These are phyloP conservation scores for Cercospora nicotianae DNA, from an alignment of 2,329 filamentous ascomycete genomes.

Conservation along the genomic window DNA sequence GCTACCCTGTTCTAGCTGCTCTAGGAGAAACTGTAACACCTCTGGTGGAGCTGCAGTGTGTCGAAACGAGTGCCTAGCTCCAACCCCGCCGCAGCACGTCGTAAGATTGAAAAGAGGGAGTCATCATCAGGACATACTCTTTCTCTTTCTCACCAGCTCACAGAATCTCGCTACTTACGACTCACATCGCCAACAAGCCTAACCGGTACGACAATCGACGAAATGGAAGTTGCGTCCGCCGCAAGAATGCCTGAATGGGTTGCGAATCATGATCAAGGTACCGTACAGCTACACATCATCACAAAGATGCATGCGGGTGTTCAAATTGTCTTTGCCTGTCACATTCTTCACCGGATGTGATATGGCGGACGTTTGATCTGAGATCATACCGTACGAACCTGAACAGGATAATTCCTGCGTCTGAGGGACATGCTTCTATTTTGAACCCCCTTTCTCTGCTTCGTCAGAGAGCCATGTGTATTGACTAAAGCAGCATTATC, in stretches of 20 bases:
- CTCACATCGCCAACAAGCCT: not conserved
- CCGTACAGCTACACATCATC: constrained; percentile 18
- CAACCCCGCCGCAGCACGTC: constrained; percentile 5
- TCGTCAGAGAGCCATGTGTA: constrained; percentile 31
- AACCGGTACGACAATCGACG: constrained; percentile 19
- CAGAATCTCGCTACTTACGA: not conserved
- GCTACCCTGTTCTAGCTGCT: constrained; percentile 3
- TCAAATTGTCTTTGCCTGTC: constrained; percentile 25
- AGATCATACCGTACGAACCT: constrained; percentile 80
- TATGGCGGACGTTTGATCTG: constrained; percentile 52
- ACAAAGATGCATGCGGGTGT: constrained; percentile 44
- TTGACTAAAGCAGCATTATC: constrained; percentile 38
- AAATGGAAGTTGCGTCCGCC: constrained; percentile 15
- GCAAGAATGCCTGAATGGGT: constrained; percentile 15
- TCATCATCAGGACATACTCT: not conserved
- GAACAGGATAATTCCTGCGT: constrained; percentile 81
- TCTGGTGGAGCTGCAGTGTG: constrained; percentile 9
- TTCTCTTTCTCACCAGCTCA: constrained; percentile 3
- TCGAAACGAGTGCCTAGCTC: not conserved
- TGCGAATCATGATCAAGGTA: constrained; percentile 27
- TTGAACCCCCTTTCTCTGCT: constrained; percentile 46
- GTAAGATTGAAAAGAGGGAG: not conserved
- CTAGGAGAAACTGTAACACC: constrained; percentile 10
- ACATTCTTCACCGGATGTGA: constrained; percentile 28
- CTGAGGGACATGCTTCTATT: constrained; percentile 73